A percentile compares a stretch with the other conserved stretches of the same genome.
Evolutionary conservation across 768 basidiomycete genomes (phyloP).

Genomic region (Phlebiopsis flavidoalba): DNA sequence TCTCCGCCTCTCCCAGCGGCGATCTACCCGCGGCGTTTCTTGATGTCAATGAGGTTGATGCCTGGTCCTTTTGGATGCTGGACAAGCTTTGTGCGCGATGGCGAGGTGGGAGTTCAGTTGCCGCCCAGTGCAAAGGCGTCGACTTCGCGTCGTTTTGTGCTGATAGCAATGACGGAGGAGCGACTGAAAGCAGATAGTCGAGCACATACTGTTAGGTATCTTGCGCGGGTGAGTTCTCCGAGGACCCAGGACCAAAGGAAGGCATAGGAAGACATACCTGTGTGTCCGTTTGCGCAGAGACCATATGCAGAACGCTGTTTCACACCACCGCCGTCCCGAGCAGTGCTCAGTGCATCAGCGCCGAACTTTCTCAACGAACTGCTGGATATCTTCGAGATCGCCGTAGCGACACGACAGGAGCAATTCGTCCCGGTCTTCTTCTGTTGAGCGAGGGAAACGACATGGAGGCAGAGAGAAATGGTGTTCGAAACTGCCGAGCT

Average conservation of each 20-base stretch:
- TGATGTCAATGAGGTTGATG: constrained; percentile 65
- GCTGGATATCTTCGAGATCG: constrained; percentile 72
- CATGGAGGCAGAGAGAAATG: constrained; percentile 7
- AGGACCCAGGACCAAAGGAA: constrained; percentile 12
- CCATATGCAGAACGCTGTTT: constrained; percentile 84
- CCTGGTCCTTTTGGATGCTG: constrained; percentile 54
- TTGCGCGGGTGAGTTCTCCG: constrained; percentile 39
- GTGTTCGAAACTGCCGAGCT: not conserved
- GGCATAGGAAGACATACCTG: constrained; percentile 44
- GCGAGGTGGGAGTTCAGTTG: constrained; percentile 75
- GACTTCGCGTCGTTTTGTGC: constrained; percentile 68
- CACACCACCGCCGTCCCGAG: constrained; percentile 73
- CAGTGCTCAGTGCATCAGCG: constrained; percentile 35
- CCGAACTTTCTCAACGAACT: constrained; percentile 62
- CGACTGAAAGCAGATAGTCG: constrained; percentile 62
- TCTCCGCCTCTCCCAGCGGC: constrained; percentile 79
- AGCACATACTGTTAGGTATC: constrained; percentile 62
- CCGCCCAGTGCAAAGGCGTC: constrained; percentile 90
- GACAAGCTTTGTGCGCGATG: constrained; percentile 55
- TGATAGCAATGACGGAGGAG: constrained; percentile 49
- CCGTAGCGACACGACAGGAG: constrained; percentile 86
- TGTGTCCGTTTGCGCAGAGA: constrained; percentile 81
- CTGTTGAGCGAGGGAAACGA: constrained; percentile 11
- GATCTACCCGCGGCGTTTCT: constrained; percentile 69
- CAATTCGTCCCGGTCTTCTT: constrained; percentile 64